Evolutionary conservation across 805 yeast genomes (phyloP).

Genomic region (Candida schatavii): DNA sequence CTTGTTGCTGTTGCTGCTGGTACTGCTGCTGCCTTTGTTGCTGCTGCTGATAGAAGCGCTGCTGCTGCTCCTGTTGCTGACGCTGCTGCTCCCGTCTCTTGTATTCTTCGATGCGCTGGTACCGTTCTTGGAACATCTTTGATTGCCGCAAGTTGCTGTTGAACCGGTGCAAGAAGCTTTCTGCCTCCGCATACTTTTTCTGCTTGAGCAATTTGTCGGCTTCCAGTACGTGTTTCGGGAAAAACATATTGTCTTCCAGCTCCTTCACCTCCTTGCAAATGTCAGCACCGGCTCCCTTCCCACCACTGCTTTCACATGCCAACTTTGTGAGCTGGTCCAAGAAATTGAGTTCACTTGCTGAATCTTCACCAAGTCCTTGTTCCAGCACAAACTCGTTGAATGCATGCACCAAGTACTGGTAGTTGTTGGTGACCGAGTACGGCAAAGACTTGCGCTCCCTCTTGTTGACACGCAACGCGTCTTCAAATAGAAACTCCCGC

Average conservation of each 20-base stretch:
- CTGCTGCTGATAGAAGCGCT: conserved; percentile 41
- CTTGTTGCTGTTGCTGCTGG: conserved; percentile 30
- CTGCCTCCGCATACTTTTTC: conserved; percentile 38
- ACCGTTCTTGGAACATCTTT: conserved; percentile 31
- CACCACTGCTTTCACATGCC: conserved; percentile 39
- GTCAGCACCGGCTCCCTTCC: conserved; percentile 6
- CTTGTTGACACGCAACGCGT: conserved; percentile 25
- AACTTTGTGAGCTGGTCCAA: conserved; percentile 32
- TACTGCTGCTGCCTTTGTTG: conserved; percentile 47
- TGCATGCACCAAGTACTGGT: conserved; percentile 40
- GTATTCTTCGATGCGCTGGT: conserved; percentile 26
- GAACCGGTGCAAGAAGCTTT: conserved; percentile 30
- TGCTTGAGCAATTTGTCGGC: conserved; percentile 35
- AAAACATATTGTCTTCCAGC: conserved; percentile 24
- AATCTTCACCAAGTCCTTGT: conserved; percentile 10
- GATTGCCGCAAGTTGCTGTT: conserved; percentile 38
- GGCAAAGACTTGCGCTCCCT: conserved; percentile 23
- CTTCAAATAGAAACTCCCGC: conserved; percentile 23
- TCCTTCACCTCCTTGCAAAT: conserved; percentile 20
- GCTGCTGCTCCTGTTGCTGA: conserved; percentile 29
- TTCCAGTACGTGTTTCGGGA: conserved; percentile 37
- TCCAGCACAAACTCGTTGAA: conserved; percentile 26
- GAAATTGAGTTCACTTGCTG: conserved; percentile 18
- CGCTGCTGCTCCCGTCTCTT: conserved; percentile 17
- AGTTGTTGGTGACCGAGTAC: conserved; percentile 37